Conservation (phyloP, 2,329 filamentous ascomycete species). For the Aspergillus sp. region DNA sequence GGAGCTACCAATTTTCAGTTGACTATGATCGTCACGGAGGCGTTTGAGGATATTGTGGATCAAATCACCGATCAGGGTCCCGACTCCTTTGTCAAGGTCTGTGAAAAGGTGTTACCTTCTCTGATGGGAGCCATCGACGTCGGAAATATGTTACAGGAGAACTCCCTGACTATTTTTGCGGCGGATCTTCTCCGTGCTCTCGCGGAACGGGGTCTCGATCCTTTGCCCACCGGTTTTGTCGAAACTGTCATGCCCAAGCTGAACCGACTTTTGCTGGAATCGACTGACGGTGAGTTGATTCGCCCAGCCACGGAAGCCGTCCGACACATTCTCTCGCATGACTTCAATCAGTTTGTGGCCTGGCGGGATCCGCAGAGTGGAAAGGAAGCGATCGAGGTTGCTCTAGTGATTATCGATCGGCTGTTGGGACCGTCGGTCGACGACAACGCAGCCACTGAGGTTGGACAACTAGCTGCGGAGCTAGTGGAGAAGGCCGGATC, state of each 20-base stretch:
- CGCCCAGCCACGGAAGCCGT: conserved; percentile 80
- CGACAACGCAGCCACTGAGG: conserved; percentile 91
- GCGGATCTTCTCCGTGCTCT: conserved; percentile 78
- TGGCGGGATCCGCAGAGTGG: conserved; percentile 75
- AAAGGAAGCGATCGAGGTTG: conserved; percentile 80
- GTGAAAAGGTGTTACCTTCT: conserved; percentile 79
- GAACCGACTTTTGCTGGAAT: conserved; percentile 73
- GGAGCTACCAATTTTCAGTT: conserved; percentile 89
- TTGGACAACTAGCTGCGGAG: conserved; percentile 88
- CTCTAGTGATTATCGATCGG: conserved; percentile 86
- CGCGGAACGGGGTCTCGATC: conserved; percentile 75
- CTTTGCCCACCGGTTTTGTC: conserved; percentile 82
- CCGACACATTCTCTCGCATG: conserved; percentile 84
- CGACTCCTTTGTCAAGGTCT: conserved; percentile 71
- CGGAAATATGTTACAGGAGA: conserved; percentile 75
- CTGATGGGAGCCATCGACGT: conserved; percentile 87
- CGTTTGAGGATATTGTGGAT: conserved; percentile 81
- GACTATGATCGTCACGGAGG: conserved; percentile 79
- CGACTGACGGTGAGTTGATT: conserved; percentile 81
- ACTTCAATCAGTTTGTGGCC: conserved; percentile 80
- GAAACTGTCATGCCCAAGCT: conserved; percentile 82
- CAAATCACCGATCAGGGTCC: conserved; percentile 60
- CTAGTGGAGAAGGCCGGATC: conserved; percentile 93
- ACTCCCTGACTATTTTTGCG: conserved; percentile 75
- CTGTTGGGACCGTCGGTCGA: conserved; percentile 79